Evolutionary conservation across 1,284 basidiomycete genomes (phyloP), one percentile per base, ranked within the genome.

Genomic region (Taiwanofungus camphoratus): DNA sequence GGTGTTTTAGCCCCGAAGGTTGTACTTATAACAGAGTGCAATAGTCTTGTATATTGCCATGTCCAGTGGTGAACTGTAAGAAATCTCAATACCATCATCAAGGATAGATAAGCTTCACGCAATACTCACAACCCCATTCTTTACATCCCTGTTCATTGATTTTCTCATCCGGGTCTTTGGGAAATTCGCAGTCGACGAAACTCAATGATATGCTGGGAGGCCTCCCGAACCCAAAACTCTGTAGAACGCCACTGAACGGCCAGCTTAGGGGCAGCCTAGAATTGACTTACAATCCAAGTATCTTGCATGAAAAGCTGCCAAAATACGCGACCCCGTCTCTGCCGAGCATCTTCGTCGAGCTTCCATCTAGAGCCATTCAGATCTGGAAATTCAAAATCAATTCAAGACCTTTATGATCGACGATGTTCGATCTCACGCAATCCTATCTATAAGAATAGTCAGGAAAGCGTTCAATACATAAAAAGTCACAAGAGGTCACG

Each of bases 141-240:
- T 57, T 59, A 39, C 67, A 60, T 1, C 69, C 70, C 26, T 70
- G 59, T 1, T 60, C 58, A 13, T 62, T 63, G 8, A 58, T 53
- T 7, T 60, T 46, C 9, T 69, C 63, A 29, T 71, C 69, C 6
- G 59, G 52, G 41, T 79, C 76, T 26, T 65, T 65, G 0, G 79
- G 78, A 9, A 76, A 65, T 3, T 72, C 66, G 30, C 72, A 76
- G 42, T 84, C 81, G 27, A 79, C 67, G 58, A 73, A 81, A 3
- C 67, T 59, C 9, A 71, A 54, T 15, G 69, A 73, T 45, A 80
- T 69, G 42, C 63, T 73, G n/a, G 79, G 75, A 13, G 77, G 83
- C 44, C 79, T 63, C 3, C 79, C 83, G 31, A 75, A 74, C 13
- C 66, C 68, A 52, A 82, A 82, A 52, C 77, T 83, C 82, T 83